Base-by-base conservation (phyloP, 139 green algal species). In the Trebouxia sp. region DNA sequence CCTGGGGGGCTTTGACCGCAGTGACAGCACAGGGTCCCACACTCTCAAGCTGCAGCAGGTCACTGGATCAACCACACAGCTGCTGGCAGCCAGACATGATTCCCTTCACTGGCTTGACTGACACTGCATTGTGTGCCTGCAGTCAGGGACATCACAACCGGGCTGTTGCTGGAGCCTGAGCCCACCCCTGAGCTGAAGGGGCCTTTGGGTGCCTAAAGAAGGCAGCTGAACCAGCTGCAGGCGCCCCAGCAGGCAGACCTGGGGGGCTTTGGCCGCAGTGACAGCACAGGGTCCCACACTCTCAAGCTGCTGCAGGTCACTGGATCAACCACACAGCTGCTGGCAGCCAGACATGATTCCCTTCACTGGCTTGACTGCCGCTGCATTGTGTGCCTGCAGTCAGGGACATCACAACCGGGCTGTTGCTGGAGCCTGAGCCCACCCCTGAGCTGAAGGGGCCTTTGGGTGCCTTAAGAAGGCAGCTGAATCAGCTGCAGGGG, bases 251-350 rank as follows among this genome's bases (percentile, higher is more conserved):
- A 83, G 78, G 78, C 39, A 32, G 37, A 77, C 24, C 22, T 77
- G 41, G 42, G 41, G 24, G 69, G 42, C 17, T 41, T 56, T 55
- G 69, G 39, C 39, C 69, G n/a, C 69, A 37, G 26, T 41, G 69
- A 89, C 85, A 89, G 85, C 84, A 82, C 77, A 78, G 82, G 85
- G 28, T 75, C 75, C 1, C 72, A 69, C 50, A 89, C 83, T 1
- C 38, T 78, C 37, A 65, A 53, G 9, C 72, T 85, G 48, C 72
- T 88, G 75, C 83, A 66, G 12, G 37, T 72, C 65, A 84, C 48
- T 17, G 82, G 82, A 9, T 58, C 74, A 67, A 91, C 85, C 65
- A 92, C 81, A 5, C 76, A 83, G 30, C n/a, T n/a, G n/a, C n/a
- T 51, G 87, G 56, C 70, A 86, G 30, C 24, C 62, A n/a, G n/a